These are phyloP conservation scores for Effrenium voratum DNA, from an alignment of 73 alveolate genomes.

Conservation along the genomic window DNA sequence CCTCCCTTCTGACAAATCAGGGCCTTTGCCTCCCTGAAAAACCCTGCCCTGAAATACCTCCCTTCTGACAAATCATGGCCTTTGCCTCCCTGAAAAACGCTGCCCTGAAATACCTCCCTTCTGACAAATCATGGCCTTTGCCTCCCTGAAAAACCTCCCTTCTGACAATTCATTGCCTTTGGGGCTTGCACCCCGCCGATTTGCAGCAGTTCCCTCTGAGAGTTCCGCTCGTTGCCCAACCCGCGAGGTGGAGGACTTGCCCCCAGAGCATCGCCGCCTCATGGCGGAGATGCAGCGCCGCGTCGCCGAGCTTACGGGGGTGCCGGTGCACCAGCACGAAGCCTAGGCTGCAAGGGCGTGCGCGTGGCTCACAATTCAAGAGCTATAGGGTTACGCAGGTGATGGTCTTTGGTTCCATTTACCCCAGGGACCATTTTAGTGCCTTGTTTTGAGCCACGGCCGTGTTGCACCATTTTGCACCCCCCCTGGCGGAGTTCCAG, in stretches of 20 bases:
- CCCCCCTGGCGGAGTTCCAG: too few relatives aligned
- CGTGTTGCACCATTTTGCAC: not conserved
- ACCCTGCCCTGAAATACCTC: too few relatives aligned
- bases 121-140: too few relatives aligned
- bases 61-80: too few relatives aligned
- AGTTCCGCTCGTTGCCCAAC: not conserved
- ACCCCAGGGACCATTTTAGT: not conserved
- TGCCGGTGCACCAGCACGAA: constrained; percentile 30
- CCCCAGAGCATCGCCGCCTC: not conserved
- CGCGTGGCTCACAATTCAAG: not conserved
- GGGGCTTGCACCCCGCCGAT: too few relatives aligned
- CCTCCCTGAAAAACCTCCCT: too few relatives aligned
- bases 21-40: too few relatives aligned
- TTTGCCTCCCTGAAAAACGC: too few relatives aligned
- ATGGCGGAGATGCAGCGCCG: constrained; percentile 66
- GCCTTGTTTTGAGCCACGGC: not conserved
- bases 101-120: too few relatives aligned
- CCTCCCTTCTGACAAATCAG: too few relatives aligned
- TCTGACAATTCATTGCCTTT: too few relatives aligned
- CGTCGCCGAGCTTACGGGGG: constrained; percentile 55
- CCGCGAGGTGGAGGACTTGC: too few relatives aligned
- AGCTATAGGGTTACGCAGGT: not conserved
- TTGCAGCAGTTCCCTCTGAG: not conserved
- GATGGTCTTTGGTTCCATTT: not conserved
- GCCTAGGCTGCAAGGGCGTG: not conserved